phyloP scores from a whole-genome alignment of 441 rosid genomes.

The Gossypium schwendimanii region DNA sequence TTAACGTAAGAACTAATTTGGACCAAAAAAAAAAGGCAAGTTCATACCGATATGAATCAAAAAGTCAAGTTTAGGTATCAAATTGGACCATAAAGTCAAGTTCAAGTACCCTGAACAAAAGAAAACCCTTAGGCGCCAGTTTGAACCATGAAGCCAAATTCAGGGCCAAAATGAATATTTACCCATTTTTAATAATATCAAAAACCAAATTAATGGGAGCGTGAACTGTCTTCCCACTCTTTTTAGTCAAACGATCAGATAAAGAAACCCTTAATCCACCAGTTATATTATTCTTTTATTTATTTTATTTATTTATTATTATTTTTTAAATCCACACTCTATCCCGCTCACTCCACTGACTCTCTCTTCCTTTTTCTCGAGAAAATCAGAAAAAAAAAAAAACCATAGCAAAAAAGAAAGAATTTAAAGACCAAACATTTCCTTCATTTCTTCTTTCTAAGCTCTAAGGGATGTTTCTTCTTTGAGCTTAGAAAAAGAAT shows the following conservation, averaged over 20 bases:
- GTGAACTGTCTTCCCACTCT: background rate
- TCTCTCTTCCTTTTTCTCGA: background rate
- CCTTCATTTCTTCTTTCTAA: slow-evolving; percentile 21
- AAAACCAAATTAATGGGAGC: background rate
- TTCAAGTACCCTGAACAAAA: too few species aligned
- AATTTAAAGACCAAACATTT: background rate
- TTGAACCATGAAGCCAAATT: too few species aligned
- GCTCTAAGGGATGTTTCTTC: slow-evolving; percentile 17
- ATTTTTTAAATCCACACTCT: slow-evolving; percentile 23
- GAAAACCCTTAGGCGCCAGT: too few species aligned
- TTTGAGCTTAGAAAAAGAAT: slow-evolving; percentile 18
- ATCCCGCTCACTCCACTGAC: slow-evolving; percentile 47
- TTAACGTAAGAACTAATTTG: too few species aligned
- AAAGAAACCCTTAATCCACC: background rate
- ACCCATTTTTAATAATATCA: background rate
- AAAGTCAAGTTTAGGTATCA: too few species aligned
- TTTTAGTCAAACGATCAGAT: background rate
- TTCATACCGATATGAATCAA: too few species aligned
- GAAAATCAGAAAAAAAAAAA: background rate
- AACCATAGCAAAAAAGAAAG: too few species aligned
- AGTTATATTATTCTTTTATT: background rate
- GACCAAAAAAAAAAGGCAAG: too few species aligned
- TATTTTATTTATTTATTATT: background rate
- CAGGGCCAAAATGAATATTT: too few species aligned
- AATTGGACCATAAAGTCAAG: too few species aligned